Evolutionary conservation across 2,329 filamentous ascomycete genomes (phyloP).

Genomic region (Drechslerella coelobrocha): DNA sequence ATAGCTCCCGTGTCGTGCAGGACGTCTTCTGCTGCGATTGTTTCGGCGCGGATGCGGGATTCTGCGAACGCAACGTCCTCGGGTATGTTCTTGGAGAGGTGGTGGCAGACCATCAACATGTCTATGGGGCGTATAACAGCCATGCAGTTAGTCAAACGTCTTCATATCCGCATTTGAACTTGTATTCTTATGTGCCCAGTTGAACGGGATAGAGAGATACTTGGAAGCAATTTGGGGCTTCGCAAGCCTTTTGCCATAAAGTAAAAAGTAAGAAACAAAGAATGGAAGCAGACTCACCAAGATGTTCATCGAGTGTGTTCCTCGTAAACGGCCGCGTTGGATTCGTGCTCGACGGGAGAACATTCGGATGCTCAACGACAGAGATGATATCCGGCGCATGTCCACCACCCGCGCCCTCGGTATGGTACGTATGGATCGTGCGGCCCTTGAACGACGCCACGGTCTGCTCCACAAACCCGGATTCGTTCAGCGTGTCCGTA

Average conservation of each 20-base stretch:
- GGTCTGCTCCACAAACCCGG: constrained; percentile 93
- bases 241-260: no score
- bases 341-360: constrained; percentile 89
- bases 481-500: constrained; percentile 95
- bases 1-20: constrained; percentile 94
- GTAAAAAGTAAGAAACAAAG: no score
- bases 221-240: no score
- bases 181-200: background rate
- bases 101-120: constrained; percentile 98
- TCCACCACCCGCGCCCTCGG: constrained; percentile 90
- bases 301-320: constrained; percentile 93
- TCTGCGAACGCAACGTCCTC: constrained; percentile 97
- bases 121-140: no score
- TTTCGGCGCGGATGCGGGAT: constrained; percentile 90
- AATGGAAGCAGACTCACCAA: constrained; percentile 58
- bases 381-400: constrained; percentile 96
- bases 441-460: constrained; percentile 83
- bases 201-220: background rate
- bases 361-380: constrained; percentile 84
- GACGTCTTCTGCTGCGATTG: constrained; percentile 94
- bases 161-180: background rate
- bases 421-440: constrained; percentile 96
- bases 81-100: constrained; percentile 87
- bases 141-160: constrained; percentile 7
- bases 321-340: constrained; percentile 87